Conservation (phyloP, 345 rosid species). For the Psidium guajava region DNA sequence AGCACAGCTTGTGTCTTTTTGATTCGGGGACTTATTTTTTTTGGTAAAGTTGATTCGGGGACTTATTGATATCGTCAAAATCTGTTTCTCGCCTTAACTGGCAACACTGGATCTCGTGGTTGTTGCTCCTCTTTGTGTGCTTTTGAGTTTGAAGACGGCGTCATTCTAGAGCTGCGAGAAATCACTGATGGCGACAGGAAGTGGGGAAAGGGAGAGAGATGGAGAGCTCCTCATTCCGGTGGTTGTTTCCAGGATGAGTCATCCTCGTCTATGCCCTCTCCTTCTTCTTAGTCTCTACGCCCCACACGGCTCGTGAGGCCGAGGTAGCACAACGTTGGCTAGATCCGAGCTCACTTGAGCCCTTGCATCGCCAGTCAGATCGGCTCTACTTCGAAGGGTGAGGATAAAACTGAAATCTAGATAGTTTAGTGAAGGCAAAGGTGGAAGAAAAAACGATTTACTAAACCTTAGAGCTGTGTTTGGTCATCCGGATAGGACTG, state of each 20-base stretch:
- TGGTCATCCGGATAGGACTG: no score
- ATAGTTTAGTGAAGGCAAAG: background rate
- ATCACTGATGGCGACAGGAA: slow-evolving; percentile 48
- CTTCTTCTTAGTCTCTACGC: slow-evolving; percentile 51
- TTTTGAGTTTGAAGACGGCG: background rate
- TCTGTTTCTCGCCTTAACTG: background rate
- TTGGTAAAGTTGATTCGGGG: background rate
- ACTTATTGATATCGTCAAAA: background rate
- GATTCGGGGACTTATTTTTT: background rate
- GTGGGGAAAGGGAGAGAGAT: slow-evolving; percentile 36
- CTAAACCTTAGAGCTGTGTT: no score
- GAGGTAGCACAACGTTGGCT: background rate
- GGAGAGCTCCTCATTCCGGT: slow-evolving; percentile 76
- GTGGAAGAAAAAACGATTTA: background rate
- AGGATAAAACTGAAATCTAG: background rate
- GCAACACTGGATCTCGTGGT: background rate
- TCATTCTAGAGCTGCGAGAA: slow-evolving; percentile 9
- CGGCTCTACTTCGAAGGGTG: background rate
- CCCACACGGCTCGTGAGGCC: slow-evolving; percentile 50
- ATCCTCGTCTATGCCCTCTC: slow-evolving; percentile 37
- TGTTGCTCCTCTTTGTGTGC: background rate
- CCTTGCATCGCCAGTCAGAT: background rate
- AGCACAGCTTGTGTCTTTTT: background rate
- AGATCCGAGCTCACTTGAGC: background rate
- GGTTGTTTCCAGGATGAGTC: slow-evolving; percentile 25